phyloP scores from a whole-genome alignment of 805 yeast species.

The Blastobotrys americana region DNA sequence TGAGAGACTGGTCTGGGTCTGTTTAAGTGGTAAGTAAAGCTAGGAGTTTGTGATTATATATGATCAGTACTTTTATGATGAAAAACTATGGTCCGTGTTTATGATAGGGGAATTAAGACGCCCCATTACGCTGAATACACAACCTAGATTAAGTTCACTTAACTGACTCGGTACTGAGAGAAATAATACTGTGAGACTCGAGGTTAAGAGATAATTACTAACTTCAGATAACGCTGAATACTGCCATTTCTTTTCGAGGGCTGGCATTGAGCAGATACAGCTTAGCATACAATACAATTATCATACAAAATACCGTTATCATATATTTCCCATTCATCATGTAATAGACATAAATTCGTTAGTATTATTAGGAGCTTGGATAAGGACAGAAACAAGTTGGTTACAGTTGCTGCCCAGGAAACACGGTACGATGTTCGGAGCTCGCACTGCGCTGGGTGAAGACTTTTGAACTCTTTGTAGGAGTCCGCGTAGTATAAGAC shows the following conservation, averaged over 20 bases:
- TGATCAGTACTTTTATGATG: too few species aligned
- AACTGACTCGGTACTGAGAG: too few species aligned
- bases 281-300: too few species aligned
- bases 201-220: background rate
- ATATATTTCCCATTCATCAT: too few species aligned
- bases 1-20: too few species aligned
- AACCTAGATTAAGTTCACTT: constrained; percentile 24
- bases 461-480: constrained; percentile 3
- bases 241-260: too few species aligned
- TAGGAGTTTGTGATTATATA: background rate
- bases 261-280: too few species aligned
- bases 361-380: background rate
- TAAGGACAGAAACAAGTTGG: background rate
- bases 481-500: background rate
- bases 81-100: constrained; percentile 33
- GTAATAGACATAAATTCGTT: constrained; percentile 1
- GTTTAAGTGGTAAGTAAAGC: background rate
- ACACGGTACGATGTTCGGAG: background rate
- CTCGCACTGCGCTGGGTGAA: background rate
- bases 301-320: too few species aligned
- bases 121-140: constrained; percentile 30
- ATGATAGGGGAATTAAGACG: constrained; percentile 34
- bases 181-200: too few species aligned
- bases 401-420: background rate
- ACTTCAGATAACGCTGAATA: too few species aligned